phyloP scores from a whole-genome alignment of 1,139 yeast species.

The Yamadazyma songkhlaensis region DNA sequence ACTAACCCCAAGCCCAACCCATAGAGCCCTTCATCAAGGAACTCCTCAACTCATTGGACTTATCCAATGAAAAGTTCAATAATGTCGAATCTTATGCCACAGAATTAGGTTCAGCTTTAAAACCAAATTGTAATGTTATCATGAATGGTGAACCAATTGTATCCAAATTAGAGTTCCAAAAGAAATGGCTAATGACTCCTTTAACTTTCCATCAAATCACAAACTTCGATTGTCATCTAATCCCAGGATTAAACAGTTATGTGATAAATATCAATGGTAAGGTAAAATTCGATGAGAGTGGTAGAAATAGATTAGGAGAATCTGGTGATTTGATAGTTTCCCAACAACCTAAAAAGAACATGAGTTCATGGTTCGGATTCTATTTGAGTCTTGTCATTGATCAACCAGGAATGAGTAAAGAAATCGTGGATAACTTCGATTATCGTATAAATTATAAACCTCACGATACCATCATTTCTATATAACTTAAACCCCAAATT shows the following conservation, averaged over 20 bases:
- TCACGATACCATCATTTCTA: constrained; percentile 40
- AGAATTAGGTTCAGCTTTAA: constrained; percentile 48
- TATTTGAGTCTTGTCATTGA: constrained; percentile 58
- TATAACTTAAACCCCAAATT: constrained; percentile 2
- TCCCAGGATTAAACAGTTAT: constrained; percentile 65
- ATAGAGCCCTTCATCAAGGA: constrained; percentile 45
- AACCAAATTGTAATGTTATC: constrained; percentile 48
- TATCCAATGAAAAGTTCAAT: constrained; percentile 25
- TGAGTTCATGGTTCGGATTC: constrained; percentile 74
- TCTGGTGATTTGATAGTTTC: constrained; percentile 42
- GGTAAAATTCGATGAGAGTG: constrained; percentile 73
- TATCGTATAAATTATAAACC: constrained; percentile 68
- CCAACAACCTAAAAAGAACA: constrained; percentile 33
- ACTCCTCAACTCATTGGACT: constrained; percentile 37
- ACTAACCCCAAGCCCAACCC: constrained; percentile 32
- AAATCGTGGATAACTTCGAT: constrained; percentile 55
- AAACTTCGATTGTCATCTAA: constrained; percentile 62
- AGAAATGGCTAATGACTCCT: constrained; percentile 64
- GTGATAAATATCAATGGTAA: constrained; percentile 58
- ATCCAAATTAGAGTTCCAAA: constrained; percentile 56
- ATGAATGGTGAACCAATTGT: constrained; percentile 64
- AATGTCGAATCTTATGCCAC: constrained; percentile 51
- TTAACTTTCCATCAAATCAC: constrained; percentile 60
- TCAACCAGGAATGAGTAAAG: constrained; percentile 44
- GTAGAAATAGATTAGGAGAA: constrained; percentile 61